Base-by-base conservation (phyloP, 2,329 filamentous ascomycete species). In the Madurella mycetomatis region DNA sequence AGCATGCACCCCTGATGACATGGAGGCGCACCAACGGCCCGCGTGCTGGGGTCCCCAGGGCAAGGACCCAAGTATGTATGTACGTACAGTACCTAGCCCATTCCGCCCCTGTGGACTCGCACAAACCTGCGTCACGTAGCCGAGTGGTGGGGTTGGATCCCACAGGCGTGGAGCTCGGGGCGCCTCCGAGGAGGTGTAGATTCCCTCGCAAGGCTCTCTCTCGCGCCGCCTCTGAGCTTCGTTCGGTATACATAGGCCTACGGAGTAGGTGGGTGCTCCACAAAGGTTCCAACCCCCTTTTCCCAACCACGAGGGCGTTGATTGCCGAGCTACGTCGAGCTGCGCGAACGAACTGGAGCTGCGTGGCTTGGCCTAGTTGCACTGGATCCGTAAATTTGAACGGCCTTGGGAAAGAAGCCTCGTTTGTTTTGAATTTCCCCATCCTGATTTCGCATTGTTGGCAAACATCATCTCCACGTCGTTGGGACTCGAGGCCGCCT, bases 241-340 rank as follows among this genome's bases (percentile, higher is more conserved):
- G 39, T 18, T 37, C 49, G 15, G 37, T 42, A 48, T 25, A 25
- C 25, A 25, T 25, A 25, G 25, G 25, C 25, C 25, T 25, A 39
- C 41, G 17, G 39, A n/a, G n/a, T n/a, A n/a, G n/a, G n/a, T n/a
- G n/a, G 25, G 31, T 45, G 44, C 53, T 51, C 53, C 53, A 55
- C 53, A 51, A 5, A 9, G 18, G 46, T 42, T 37, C 44, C 45
- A 46, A 31, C 45, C 17, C 31, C 34, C 30, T 32, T 40, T 46
- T 46, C 30, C 49, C 49, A 56, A 49, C 49, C 54, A 49, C 34
- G 25, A 47, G 40, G 25, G 31, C 17, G 7, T 41, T 44, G 32
- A 44, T 44, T 51, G 47, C 40, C 31, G 41, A 9, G 17, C 13
- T 39, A 4, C 32, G 44, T 25, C 25, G 25, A 25, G 25, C 25